Evolutionary conservation across 2,329 filamentous ascomycete genomes (phyloP), one percentile per base, ranked within the genome.

Genomic region (Bipolaris sorokiniana): DNA sequence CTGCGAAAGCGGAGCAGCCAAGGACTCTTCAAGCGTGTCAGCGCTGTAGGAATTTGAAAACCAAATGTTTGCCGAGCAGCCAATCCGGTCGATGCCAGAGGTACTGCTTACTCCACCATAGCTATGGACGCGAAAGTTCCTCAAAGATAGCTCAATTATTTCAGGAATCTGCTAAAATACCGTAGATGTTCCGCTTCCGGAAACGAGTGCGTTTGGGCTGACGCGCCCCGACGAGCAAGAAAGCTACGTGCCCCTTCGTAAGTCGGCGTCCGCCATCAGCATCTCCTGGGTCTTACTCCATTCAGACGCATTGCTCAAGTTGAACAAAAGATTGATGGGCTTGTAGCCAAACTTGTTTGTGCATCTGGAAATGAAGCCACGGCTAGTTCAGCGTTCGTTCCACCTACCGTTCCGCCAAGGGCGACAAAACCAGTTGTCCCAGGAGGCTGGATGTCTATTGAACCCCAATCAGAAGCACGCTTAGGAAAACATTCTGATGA

Each of bases 281-380:
- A 13, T 18, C 7, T 18, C 18, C 34, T 38, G 34, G 58, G 22
- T 60, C 28, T 31, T 18, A 9, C 16, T 7, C 6, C 16, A 44
- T 9, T 5, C 9, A 74, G 73, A 41, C 72, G 73, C 20, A 76
- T 76, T 9, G 66, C 69, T 13, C 72, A 75, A 56, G 72, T 76
- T 1, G 73, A 75, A 48, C 66, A 72, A 34, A 76, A 74, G 50
- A 70, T 76, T 20, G 72, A 76, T 61, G 69, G 72, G 6, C 64
- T 76, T 20, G 68, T 75, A 26, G 70, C 73, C 15, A 70, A 63
- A 26, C 65, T 76, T 46, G 63, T 67, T 7, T 66, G 64, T 23
- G 46, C 67, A 26, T 16, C 37, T 49, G 54, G 40, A 3, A 45
- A 56, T 18, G 50, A 42, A 13, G 20, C 18, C 7, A 23, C 46